Conservation (phyloP, 2,329 filamentous ascomycete genomes). For the Magnaporthales sp. region DNA sequence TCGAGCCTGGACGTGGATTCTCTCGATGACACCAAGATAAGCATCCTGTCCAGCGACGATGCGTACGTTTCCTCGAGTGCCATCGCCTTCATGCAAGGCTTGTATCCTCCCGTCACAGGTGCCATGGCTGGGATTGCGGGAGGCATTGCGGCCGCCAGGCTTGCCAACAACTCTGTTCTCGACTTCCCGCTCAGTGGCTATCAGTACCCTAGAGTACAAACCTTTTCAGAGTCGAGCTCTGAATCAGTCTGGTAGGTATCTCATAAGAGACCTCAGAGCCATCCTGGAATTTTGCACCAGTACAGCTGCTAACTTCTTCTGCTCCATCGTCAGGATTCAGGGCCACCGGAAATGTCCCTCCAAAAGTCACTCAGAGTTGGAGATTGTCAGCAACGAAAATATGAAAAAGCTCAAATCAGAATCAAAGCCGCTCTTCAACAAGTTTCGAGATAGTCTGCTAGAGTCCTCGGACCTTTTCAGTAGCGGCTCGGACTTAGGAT, state of each 20-base stretch:
- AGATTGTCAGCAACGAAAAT: constrained; percentile 15
- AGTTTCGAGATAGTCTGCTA: not conserved
- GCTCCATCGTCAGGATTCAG: constrained; percentile 22
- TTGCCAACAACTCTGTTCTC: constrained; percentile 38
- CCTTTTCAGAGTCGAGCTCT: constrained; percentile 35
- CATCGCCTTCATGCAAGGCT: constrained; percentile 70
- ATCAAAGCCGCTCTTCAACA: not conserved
- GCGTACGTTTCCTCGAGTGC: constrained; percentile 56
- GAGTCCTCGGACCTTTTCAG: not conserved
- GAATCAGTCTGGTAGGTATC: constrained; percentile 34
- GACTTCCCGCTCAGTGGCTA: constrained; percentile 67
- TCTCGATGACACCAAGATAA: constrained; percentile 41
- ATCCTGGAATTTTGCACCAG: not conserved
- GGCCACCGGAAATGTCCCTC: constrained; percentile 28
- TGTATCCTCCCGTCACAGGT: constrained; percentile 63
- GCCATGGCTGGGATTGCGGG: constrained; percentile 27
- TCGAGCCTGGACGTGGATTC: constrained; percentile 29
- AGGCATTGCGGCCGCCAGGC: constrained; percentile 15
- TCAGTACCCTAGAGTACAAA: constrained; percentile 64
- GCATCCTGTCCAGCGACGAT: constrained; percentile 30
- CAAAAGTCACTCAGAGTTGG: constrained; percentile 20
- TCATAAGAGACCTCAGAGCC: not conserved
- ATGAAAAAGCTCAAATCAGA: constrained; percentile 4
- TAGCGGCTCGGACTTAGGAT: constrained; percentile 1
- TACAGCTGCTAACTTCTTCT: not conserved